A percentile compares a stretch with the other conserved stretches of the same genome.
Evolutionary conservation across 2,329 filamentous ascomycete genomes (phyloP).

Genomic region (Fusarium torreyae): DNA sequence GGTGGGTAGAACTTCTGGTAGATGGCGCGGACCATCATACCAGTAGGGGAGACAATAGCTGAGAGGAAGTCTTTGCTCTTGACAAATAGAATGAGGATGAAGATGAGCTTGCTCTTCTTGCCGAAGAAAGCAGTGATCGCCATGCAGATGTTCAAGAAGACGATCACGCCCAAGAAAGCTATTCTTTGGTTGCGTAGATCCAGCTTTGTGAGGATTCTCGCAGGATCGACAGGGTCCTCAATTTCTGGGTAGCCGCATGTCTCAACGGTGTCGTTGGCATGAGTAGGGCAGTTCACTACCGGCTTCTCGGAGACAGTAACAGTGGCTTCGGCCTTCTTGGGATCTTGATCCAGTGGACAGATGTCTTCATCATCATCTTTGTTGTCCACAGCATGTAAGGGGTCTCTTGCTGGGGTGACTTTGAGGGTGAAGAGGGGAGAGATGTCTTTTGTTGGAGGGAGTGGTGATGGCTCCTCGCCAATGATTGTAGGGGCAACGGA

Average conservation of each 20-base stretch:
- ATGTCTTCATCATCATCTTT: slow-evolving; percentile 5
- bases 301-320: neutral
- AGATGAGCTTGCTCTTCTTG: slow-evolving; percentile 38
- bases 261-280: slow-evolving; percentile 25
- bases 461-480: neutral
- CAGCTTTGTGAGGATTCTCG: slow-evolving; percentile 13
- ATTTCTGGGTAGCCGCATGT: slow-evolving; percentile 36
- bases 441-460: neutral
- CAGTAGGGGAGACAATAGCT: slow-evolving; percentile 31
- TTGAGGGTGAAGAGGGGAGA: neutral
- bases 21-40: slow-evolving; percentile 17
- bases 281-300: neutral
- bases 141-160: slow-evolving; percentile 41
- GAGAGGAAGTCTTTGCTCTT: slow-evolving; percentile 47
- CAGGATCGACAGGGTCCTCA: slow-evolving; percentile 40
- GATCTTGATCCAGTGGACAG: slow-evolving; percentile 7
- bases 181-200: slow-evolving; percentile 41
- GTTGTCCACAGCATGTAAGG: neutral
- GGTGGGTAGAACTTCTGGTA: slow-evolving; percentile 24
- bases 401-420: neutral
- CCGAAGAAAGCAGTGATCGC: slow-evolving; percentile 34
- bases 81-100: slow-evolving; percentile 35
- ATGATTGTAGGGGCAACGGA: neutral
- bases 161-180: slow-evolving; percentile 30
- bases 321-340: neutral